phyloP scores from a whole-genome alignment of 1,284 basidiomycete species.

The Austroboletus rostrupii region DNA sequence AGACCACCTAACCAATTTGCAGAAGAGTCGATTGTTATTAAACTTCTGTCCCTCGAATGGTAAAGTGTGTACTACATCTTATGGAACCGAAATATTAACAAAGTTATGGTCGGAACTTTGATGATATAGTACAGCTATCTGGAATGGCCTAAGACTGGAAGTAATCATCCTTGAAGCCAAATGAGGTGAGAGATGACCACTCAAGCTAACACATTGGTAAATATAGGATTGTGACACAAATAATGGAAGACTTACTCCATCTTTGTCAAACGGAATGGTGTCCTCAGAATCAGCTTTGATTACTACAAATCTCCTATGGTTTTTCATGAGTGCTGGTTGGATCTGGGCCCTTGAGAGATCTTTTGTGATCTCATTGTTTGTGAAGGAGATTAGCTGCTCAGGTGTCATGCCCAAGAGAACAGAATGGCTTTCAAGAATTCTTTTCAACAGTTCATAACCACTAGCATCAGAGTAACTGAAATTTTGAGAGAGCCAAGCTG shows the following conservation, averaged over 20 bases:
- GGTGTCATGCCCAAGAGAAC: slow-evolving; percentile 10
- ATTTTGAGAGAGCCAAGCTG: slow-evolving; percentile 20
- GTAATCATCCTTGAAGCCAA: slow-evolving; percentile 43
- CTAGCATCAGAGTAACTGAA: slow-evolving; percentile 7
- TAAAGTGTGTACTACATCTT: too few species aligned
- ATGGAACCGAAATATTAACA: too few species aligned
- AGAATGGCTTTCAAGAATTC: slow-evolving; percentile 8
- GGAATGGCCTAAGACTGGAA: slow-evolving; percentile 20
- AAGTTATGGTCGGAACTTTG: too few species aligned
- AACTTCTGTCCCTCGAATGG: too few species aligned
- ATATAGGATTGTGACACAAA: slow-evolving; percentile 5
- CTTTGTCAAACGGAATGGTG: slow-evolving; percentile 23
- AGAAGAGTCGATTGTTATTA: too few species aligned
- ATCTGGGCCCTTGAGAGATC: slow-evolving; percentile 29
- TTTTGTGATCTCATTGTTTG: slow-evolving; percentile 22
- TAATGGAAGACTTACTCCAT: slow-evolving; percentile 31
- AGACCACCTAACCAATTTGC: too few species aligned
- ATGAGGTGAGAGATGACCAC: slow-evolving; percentile 30
- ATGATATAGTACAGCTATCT: not conserved
- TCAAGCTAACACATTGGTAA: slow-evolving; percentile 34
- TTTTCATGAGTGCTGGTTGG: slow-evolving; percentile 54
- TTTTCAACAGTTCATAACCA: slow-evolving; percentile 16
- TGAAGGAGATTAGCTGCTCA: slow-evolving; percentile 16
- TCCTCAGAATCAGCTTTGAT: slow-evolving; percentile 38
- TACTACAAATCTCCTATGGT: slow-evolving; percentile 60